Conservation (phyloP, 1,139 yeast genomes). For the Geotrichum fermentans region DNA sequence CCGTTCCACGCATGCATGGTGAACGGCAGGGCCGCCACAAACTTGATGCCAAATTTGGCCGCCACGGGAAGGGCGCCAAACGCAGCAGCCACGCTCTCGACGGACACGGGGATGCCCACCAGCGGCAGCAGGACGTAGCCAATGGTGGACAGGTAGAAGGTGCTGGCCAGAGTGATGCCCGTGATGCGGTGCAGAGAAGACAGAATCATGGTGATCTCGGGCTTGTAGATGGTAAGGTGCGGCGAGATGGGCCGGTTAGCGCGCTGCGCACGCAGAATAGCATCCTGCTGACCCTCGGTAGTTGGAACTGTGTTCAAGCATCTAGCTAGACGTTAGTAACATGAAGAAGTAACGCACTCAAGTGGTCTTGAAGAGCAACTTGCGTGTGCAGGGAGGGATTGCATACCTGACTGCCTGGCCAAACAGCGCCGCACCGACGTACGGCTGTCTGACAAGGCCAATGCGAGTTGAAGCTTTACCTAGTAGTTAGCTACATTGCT, state of each 20-base stretch:
- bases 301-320: slow-evolving; percentile 54
- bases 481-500: neutral
- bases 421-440: slow-evolving; percentile 11
- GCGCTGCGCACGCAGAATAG: slow-evolving; percentile 74
- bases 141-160: slow-evolving; percentile 66
- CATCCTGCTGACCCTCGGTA: slow-evolving; percentile 59
- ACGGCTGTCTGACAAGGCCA: slow-evolving; percentile 9
- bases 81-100: slow-evolving; percentile 51
- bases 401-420: slow-evolving; percentile 18
- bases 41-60: slow-evolving; percentile 61
- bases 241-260: slow-evolving; percentile 87
- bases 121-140: slow-evolving; percentile 68
- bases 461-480: slow-evolving; percentile 5
- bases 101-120: slow-evolving; percentile 55
- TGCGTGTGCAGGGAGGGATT: no score
- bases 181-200: slow-evolving; percentile 84
- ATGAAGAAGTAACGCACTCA: no score
- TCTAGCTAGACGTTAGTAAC: slow-evolving; percentile 31
- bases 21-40: slow-evolving; percentile 72
- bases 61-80: slow-evolving; percentile 53
- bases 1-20: slow-evolving; percentile 84
- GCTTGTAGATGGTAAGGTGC: slow-evolving; percentile 81
- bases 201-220: slow-evolving; percentile 78
- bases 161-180: slow-evolving; percentile 76
- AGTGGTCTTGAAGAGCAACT: no score